phyloP scores from a whole-genome alignment of 345 rosid genomes.

The Hibiscus syriacus region DNA sequence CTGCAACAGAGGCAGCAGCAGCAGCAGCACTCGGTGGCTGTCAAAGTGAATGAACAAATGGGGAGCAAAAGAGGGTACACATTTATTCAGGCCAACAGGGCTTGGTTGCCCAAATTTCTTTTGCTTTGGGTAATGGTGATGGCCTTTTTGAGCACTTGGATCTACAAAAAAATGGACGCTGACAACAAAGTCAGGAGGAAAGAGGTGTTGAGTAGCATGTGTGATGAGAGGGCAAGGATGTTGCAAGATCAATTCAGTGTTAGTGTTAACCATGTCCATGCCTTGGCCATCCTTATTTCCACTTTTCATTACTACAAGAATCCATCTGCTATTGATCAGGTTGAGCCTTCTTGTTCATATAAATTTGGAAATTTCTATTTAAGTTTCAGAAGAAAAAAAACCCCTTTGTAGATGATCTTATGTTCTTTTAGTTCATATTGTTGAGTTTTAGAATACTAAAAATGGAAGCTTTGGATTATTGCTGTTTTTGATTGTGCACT shows the following conservation, averaged over 20 bases:
- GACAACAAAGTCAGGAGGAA: conserved; percentile 54
- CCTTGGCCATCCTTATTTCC: conserved; percentile 91
- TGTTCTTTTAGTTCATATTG: not conserved
- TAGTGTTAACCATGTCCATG: conserved; percentile 96
- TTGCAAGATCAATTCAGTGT: conserved; percentile 94
- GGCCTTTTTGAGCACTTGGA: conserved; percentile 31
- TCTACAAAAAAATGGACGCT: conserved; percentile 59
- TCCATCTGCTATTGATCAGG: conserved; percentile 99
- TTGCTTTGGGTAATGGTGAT: conserved; percentile 47
- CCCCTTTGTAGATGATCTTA: not conserved
- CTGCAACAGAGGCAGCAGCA: conserved; percentile 34
- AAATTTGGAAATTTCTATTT: not conserved
- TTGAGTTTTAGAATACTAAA: not conserved
- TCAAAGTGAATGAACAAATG: conserved; percentile 53
- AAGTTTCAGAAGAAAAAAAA: not conserved
- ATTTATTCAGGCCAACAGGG: conserved; percentile 58
- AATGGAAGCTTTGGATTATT: not conserved
- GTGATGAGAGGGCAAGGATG: conserved; percentile 96
- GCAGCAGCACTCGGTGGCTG: conserved; percentile 48
- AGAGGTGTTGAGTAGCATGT: conserved; percentile 78
- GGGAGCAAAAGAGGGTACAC: conserved; percentile 58
- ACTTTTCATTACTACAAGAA: conserved; percentile 87
- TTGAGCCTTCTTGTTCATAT: conserved; percentile 16
- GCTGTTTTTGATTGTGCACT: not conserved
- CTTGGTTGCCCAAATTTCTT: conserved; percentile 53